phyloP scores from a whole-genome alignment of 2,329 filamentous ascomycete species.

The Corynespora cassiicola region DNA sequence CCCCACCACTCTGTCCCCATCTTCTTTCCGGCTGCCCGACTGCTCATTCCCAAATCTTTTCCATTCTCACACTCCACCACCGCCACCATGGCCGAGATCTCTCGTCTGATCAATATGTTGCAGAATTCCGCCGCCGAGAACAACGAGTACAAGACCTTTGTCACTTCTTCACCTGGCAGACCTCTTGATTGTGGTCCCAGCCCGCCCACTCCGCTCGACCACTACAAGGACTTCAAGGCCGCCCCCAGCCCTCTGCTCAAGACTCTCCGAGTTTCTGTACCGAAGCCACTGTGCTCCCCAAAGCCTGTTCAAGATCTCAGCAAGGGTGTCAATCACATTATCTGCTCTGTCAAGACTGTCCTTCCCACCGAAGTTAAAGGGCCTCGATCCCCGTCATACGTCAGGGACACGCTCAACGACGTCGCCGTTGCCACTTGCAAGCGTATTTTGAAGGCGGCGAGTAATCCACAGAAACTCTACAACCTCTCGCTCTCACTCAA shows the following conservation, averaged over 20 bases:
- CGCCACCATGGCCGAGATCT: conserved; percentile 27
- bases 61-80: conserved; percentile 1
- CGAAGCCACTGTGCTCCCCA: no score
- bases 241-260: conserved; percentile 1
- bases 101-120: conserved; percentile 29
- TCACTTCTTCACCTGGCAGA: no score
- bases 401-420: no score
- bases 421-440: conserved; percentile 27
- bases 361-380: conserved; percentile 6
- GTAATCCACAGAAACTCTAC: conserved; percentile 16
- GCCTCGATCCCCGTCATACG: no score
- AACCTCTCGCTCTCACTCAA: no score
- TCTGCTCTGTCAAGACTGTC: conserved; percentile 21
- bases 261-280: no score
- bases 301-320: no score
- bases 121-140: conserved; percentile 27
- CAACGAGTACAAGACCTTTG: conserved; percentile 25
- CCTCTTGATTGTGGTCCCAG: conserved; percentile 8
- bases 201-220: conserved; percentile 7
- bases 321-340: conserved; percentile 21
- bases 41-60: conserved; percentile 1
- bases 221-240: no score
- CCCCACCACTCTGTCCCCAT: neutral
- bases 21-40: neutral
- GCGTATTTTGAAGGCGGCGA: conserved; percentile 21